Evolutionary conservation across 768 basidiomycete genomes (phyloP).

Genomic region (Leccinum boreale): DNA sequence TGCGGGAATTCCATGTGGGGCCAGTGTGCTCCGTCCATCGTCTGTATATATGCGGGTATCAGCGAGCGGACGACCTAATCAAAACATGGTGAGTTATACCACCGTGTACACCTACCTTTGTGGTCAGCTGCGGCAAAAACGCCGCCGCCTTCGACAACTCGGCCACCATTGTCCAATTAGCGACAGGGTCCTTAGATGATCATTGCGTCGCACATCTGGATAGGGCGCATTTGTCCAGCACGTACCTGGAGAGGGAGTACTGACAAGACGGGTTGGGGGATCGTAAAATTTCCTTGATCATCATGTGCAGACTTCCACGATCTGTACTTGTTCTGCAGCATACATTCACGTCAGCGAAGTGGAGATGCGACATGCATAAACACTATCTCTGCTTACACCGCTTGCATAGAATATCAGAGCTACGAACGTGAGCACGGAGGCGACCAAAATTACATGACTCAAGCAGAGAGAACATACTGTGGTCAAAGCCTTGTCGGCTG

Average conservation of each 20-base stretch:
- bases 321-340: conserved; percentile 35
- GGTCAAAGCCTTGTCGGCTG: conserved; percentile 50
- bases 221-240: neutral
- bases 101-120: conserved; percentile 28
- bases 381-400: conserved; percentile 34
- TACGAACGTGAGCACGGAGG: conserved; percentile 19
- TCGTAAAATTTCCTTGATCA: conserved; percentile 42
- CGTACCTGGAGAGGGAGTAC: conserved; percentile 39
- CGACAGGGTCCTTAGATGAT: conserved; percentile 39
- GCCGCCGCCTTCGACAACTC: conserved; percentile 23
- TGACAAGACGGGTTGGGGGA: conserved; percentile 39
- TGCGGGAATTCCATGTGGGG: conserved; percentile 58
- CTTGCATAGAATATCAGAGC: conserved; percentile 66
- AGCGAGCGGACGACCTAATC: conserved; percentile 35
- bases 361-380: neutral
- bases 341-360: neutral
- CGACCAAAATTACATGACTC: neutral
- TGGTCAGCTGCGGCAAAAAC: conserved; percentile 35
- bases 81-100: no score
- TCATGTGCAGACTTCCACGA: conserved; percentile 36
- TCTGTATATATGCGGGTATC: conserved; percentile 34
- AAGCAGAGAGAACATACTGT: conserved; percentile 44
- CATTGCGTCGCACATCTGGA: neutral
- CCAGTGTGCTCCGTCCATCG: conserved; percentile 61
- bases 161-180: conserved; percentile 38